Conservation (phyloP, 2,329 filamentous ascomycete genomes). For the Fusarium musae region DNA sequence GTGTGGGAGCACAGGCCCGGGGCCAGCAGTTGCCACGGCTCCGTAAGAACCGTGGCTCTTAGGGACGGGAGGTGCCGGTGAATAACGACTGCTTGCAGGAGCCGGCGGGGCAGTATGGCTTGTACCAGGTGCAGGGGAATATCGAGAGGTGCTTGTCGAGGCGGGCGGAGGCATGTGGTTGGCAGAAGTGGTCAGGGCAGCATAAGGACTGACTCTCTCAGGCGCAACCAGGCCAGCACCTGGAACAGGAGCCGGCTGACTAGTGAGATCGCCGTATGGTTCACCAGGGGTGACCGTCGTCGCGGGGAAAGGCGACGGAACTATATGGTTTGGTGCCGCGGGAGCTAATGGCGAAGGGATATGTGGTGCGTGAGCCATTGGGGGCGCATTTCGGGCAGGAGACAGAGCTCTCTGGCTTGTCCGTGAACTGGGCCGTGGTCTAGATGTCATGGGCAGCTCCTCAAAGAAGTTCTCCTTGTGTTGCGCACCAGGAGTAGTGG, state of each 20-base stretch:
- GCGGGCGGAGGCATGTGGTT: constrained; percentile 47
- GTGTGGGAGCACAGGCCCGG: constrained; percentile 64
- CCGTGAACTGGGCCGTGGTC: constrained; percentile 69
- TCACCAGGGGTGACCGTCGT: constrained; percentile 21
- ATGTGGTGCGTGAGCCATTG: constrained; percentile 39
- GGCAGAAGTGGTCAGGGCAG: constrained; percentile 54
- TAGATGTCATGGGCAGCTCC: constrained; percentile 74
- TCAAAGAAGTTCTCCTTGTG: constrained; percentile 76
- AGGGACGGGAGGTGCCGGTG: constrained; percentile 56
- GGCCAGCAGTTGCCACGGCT: constrained; percentile 48
- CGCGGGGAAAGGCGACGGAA: constrained; percentile 29
- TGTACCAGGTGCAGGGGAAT: constrained; percentile 67
- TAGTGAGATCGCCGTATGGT: constrained; percentile 11
- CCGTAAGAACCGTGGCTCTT: constrained; percentile 58
- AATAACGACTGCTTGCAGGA: constrained; percentile 63
- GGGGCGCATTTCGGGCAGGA: constrained; percentile 51
- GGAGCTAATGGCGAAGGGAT: constrained; percentile 44
- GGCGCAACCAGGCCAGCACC: constrained; percentile 62
- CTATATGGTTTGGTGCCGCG: constrained; percentile 33
- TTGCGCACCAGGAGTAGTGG: constrained; percentile 50
- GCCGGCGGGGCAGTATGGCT: constrained; percentile 51
- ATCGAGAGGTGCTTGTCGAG: constrained; percentile 58
- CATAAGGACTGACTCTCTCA: constrained; percentile 64
- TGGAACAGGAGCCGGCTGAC: constrained; percentile 25
- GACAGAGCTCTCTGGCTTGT: constrained; percentile 59